Conservation (phyloP, 768 basidiomycete genomes). For the Tricholomella constricta region DNA sequence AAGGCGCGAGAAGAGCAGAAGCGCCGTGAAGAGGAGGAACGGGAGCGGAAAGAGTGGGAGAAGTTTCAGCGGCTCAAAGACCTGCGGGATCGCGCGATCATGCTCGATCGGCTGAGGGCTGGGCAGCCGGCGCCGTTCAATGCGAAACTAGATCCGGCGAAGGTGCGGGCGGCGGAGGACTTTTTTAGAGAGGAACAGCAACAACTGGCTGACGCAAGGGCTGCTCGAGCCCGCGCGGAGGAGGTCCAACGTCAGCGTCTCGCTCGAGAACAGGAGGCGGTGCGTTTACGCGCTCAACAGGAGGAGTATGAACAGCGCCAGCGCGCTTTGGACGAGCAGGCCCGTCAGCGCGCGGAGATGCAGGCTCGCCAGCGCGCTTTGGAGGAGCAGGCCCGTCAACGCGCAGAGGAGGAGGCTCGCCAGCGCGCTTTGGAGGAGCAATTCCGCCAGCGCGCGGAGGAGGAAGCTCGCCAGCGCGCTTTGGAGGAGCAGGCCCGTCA, state of each 20-base stretch:
- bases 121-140: neutral
- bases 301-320: too few relatives aligned
- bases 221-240: neutral
- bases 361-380: neutral
- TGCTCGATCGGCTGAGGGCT: neutral
- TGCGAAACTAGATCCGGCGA: neutral
- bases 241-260: slow-evolving; percentile 3
- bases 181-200: too few relatives aligned
- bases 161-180: neutral
- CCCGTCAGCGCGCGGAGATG: neutral
- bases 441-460: neutral
- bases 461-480: neutral
- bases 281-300: too few relatives aligned
- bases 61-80: neutral
- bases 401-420: slow-evolving; percentile 5
- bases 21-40: slow-evolving; percentile 1
- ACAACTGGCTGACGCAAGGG: too few relatives aligned
- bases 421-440: too few relatives aligned
- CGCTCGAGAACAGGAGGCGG: neutral
- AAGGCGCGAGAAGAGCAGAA: neutral
- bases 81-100: neutral
- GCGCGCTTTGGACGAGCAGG: too few relatives aligned
- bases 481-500: slow-evolving; percentile 2
- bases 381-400: slow-evolving; percentile 1
- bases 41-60: slow-evolving; percentile 1